phyloP scores from a whole-genome alignment of 192 early-diverging fungal genomes.

The Entomortierella beljakovae region DNA sequence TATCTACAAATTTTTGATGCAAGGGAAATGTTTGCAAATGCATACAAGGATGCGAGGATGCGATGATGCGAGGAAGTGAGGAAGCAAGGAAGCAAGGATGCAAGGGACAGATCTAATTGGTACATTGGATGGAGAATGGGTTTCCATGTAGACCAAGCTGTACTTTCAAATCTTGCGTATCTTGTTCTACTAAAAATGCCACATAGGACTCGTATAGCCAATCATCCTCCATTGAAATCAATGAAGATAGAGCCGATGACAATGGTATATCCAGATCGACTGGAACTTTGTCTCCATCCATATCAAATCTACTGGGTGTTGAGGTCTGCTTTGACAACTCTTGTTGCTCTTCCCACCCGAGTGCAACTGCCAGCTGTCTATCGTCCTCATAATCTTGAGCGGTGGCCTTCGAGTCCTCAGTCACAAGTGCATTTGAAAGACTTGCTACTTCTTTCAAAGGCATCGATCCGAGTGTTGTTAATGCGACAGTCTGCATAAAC shows the following conservation, averaged over 20 bases:
- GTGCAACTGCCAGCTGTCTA: slow-evolving; percentile 18
- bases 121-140: slow-evolving; percentile 10
- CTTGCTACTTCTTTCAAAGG: background rate
- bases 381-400: slow-evolving; percentile 41
- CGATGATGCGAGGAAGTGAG: no score
- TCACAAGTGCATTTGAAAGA: background rate
- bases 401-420: slow-evolving; percentile 3
- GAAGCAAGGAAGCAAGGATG: no score
- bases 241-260: background rate
- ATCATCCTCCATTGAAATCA: slow-evolving; percentile 3
- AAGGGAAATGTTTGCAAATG: no score
- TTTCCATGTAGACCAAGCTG: no score
- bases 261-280: background rate
- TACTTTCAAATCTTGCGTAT: slow-evolving; percentile 10
- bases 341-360: slow-evolving; percentile 35
- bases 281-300: background rate
- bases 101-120: background rate
- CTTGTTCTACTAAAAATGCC: slow-evolving; percentile 28
- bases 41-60: no score
- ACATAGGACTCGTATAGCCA: slow-evolving; percentile 42
- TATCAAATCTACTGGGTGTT: background rate
- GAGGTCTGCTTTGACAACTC: slow-evolving; percentile 12
- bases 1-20: background rate
- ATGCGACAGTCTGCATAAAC: slow-evolving; percentile 31
- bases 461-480: background rate